Base-by-base conservation (phyloP, 495 filamentous ascomycete species). In the Oleoguttula mirabilis region DNA sequence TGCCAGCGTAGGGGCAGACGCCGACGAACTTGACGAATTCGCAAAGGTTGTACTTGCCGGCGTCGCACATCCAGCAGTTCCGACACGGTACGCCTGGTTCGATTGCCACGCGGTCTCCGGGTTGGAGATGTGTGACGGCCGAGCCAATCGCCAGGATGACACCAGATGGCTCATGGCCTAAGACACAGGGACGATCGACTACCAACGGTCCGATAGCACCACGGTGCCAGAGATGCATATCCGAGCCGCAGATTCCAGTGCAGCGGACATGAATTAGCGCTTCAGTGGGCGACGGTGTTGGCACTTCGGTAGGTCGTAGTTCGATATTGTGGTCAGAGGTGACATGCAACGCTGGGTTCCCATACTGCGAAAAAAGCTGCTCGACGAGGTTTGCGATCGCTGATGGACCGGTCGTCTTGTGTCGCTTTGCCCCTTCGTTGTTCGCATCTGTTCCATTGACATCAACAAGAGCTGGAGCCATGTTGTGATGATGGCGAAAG, bases 1-100 rank as follows among this genome's bases (percentile, higher is more conserved):
- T 70, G 3, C 75, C 76, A 35, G 65, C 57, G 41, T 73, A 66
- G 1, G 76, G 76, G 52, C 72, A 75, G 15, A 75, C 72, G 10
- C 73, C 73, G 1, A 72, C 67, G 47, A 72, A 72, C 32, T 59
- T 54, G 3, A 70, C 62, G 25, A 63, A 53, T 40, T 66, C 61
- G 45, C 68, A 72, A 23, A 69, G 60, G 39, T 71, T 72, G 40
- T 72, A 72, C 35, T 61, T 56, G 14, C 68, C 68, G 30, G 61
- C 60, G 31, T 45, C 50, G 45, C 68, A 72, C 15, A 64, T 63
- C 15, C 61, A 66, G 44, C 68, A 72, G 24, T 63, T 43, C 32
- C 57, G 56, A 43, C 68, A 72, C 3, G 65, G 62, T 4, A 66
- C 64, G 16, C 65, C 62, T 8, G 68, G 68, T 42, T 71, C 68